Evolutionary conservation across 495 filamentous ascomycete species (phyloP), one percentile per base, ranked within the genome.

Genomic region (Aspergillus diversus): DNA sequence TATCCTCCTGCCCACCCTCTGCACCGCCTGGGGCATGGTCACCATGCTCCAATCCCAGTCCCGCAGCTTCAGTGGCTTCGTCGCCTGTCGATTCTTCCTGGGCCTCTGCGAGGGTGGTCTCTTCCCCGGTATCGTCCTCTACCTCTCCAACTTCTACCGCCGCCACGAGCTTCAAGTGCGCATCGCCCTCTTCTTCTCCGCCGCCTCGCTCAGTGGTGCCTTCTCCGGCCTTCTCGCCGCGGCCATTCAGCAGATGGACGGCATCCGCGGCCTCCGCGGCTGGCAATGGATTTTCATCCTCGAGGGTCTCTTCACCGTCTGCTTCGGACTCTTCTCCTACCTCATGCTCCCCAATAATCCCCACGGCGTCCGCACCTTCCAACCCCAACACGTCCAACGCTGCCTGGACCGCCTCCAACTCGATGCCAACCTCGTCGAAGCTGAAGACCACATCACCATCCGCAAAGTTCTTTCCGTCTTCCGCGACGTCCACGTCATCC

Each of bases 231-330:
- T 64, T 13, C 39, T 64, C 32, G 62, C 62, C 43, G 57, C 57
- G 37, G 62, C 56, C 5, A 59, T 64, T 51, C 13, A 60, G 50
- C 62, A 64, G 9, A 60, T 64, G 62, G 49, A 59, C 21, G 56
- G 62, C n/a, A 33, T 64, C 21, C 62, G 57, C 16, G 51, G 42
- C 32, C 62, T 59, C 1, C 56, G 57, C 15, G 62, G 62, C 5
- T 64, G 62, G 62, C 50, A 59, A 33, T 64, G 62, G 62, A 59
- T 64, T 3, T 64, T 64, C 57, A 54, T 64, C 33, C 57, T 64
- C 5, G 61, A 64, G 42, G 61, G 61, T 9, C 55, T 64, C 2
- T 51, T 63, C 54, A 63, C 61, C n/a, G 61, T 57, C 32, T 63
- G 54, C 27, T 63, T 63, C 33, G 61, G 61, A 4, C 61, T 63